Conservation (phyloP, 2,329 filamentous ascomycete genomes). For the Fusarium pseudoanthophilum region DNA sequence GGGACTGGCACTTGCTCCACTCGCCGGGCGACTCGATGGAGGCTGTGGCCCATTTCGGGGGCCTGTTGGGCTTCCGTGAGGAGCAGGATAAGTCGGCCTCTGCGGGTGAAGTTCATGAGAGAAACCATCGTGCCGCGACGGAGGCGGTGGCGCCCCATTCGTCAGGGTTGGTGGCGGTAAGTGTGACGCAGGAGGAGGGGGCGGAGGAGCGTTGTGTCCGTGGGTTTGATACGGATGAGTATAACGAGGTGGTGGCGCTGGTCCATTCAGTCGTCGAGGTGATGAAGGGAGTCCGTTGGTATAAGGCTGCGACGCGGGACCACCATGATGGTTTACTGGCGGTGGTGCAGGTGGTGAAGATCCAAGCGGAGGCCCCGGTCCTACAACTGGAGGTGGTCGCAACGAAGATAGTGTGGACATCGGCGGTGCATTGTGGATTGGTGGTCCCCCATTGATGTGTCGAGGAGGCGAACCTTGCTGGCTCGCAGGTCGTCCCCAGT, state of each 20-base stretch:
- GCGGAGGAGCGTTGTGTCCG: slow-evolving; percentile 38
- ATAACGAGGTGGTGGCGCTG: slow-evolving; percentile 56
- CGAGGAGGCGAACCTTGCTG: slow-evolving; percentile 61
- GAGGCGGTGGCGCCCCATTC: slow-evolving; percentile 47
- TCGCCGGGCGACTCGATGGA: slow-evolving; percentile 56
- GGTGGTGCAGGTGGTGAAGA: slow-evolving; percentile 56
- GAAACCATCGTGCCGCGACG: slow-evolving; percentile 48
- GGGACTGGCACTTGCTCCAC: slow-evolving; percentile 80
- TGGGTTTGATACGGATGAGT: slow-evolving; percentile 49
- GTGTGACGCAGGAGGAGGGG: slow-evolving; percentile 30
- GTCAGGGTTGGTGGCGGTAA: slow-evolving; percentile 47
- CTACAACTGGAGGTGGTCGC: slow-evolving; percentile 60
- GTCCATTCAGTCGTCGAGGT: slow-evolving; percentile 58
- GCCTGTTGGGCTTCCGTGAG: slow-evolving; percentile 59
- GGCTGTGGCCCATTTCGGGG: slow-evolving; percentile 53
- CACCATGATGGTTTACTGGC: slow-evolving; percentile 54
- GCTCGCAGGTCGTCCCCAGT: slow-evolving; percentile 63
- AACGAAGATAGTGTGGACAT: slow-evolving; percentile 56
- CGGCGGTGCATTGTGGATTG: slow-evolving; percentile 47
- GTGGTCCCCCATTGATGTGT: slow-evolving; percentile 61
- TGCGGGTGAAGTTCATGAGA: slow-evolving; percentile 56
- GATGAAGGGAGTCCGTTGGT: slow-evolving; percentile 61
- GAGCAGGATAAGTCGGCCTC: slow-evolving; percentile 54
- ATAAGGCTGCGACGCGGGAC: slow-evolving; percentile 47
- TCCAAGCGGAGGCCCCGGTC: slow-evolving; percentile 48